Conservation (phyloP, 176 grass and related monocot species). For the Triticum timopheevii region DNA sequence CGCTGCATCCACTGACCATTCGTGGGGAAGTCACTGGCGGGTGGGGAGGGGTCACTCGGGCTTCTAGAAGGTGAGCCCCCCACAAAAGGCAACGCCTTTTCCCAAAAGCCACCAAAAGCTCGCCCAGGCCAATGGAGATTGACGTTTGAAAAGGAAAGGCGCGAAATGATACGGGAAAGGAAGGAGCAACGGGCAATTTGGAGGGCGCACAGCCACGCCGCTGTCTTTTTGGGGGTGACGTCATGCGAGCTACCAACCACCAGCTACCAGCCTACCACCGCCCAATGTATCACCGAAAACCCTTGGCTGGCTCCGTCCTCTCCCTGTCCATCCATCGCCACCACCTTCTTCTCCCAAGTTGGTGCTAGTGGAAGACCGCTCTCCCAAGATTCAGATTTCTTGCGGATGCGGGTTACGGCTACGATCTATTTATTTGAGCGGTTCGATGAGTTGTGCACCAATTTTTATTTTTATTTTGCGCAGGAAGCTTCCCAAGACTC, state of each 20-base stretch:
- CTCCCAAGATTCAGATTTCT: slow-evolving; percentile 30
- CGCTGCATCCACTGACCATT: slow-evolving; percentile 41
- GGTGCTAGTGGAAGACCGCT: slow-evolving; percentile 20
- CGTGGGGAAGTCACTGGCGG: slow-evolving; percentile 25
- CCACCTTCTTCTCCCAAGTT: slow-evolving; percentile 16
- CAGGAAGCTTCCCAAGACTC: not conserved
- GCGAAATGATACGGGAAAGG: slow-evolving; percentile 7
- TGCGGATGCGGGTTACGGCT: not conserved
- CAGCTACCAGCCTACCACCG: slow-evolving; percentile 57
- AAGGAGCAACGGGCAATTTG: slow-evolving; percentile 32
- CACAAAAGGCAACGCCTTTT: slow-evolving; percentile 22
- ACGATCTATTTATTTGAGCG: slow-evolving; percentile 4
- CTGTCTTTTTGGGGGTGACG: slow-evolving; percentile 36
- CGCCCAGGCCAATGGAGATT: slow-evolving; percentile 27
- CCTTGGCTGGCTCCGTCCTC: not conserved
- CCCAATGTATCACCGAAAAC: slow-evolving; percentile 25
- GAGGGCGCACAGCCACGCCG: slow-evolving; percentile 13
- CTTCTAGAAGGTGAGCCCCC: slow-evolving; percentile 54
- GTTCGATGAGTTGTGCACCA: not conserved
- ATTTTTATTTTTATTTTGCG: not conserved
- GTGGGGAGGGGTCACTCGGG: slow-evolving; percentile 26
- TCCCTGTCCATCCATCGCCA: slow-evolving; percentile 27
- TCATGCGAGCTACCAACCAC: slow-evolving; percentile 59
- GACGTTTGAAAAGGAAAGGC: slow-evolving; percentile 40
- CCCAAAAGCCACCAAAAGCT: slow-evolving; percentile 21